Conservation (phyloP, 2,329 filamentous ascomycete genomes). For the Alternaria brassicae region DNA sequence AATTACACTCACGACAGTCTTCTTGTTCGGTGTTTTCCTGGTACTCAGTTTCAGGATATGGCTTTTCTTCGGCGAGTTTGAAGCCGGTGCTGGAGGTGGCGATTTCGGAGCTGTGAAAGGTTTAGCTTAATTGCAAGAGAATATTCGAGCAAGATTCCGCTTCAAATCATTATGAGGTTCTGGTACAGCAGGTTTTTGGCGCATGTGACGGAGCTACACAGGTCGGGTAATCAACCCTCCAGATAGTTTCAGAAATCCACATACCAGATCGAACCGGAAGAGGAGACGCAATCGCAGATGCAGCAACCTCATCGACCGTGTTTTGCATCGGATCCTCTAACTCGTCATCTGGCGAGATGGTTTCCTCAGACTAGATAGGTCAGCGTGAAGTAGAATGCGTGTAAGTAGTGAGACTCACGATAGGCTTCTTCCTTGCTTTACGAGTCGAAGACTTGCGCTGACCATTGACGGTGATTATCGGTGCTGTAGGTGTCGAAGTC, state of each 20-base stretch:
- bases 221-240: neutral
- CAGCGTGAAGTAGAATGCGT: neutral
- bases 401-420: conserved; percentile 29
- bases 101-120: conserved; percentile 21
- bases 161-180: conserved; percentile 2
- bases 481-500: conserved; percentile 19
- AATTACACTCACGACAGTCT: conserved; percentile 25
- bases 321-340: conserved; percentile 32
- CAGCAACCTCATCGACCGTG: conserved; percentile 23
- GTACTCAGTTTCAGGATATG: conserved; percentile 31
- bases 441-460: conserved; percentile 36
- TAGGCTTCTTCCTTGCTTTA: conserved; percentile 40
- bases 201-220: conserved; percentile 1
- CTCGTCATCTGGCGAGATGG: conserved; percentile 40
- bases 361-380: conserved; percentile 37
- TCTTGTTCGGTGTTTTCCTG: conserved; percentile 33
- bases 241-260: conserved; percentile 16
- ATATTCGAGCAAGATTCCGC: neutral
- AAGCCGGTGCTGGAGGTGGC: conserved; percentile 10
- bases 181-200: conserved; percentile 3
- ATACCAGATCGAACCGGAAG: conserved; percentile 38
- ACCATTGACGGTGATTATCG: conserved; percentile 25
- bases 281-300: conserved; percentile 24
- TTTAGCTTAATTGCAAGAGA: conserved; percentile 7
- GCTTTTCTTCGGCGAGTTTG: conserved; percentile 31